phyloP scores from a whole-genome alignment of 1,139 yeast species.

The Candida glucosophila region DNA sequence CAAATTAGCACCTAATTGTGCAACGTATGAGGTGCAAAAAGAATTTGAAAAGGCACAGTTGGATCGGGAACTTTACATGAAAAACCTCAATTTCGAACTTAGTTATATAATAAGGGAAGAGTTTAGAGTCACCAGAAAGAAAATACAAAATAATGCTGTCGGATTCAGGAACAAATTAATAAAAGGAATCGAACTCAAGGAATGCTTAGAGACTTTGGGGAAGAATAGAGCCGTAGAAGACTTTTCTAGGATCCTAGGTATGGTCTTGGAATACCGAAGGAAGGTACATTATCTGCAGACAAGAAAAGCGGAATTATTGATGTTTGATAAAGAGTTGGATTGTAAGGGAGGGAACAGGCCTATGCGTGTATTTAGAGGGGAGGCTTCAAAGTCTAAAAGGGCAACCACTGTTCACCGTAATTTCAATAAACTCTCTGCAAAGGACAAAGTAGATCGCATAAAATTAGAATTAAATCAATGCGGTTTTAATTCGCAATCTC shows the following conservation, averaged over 20 bases:
- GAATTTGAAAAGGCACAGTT: slow-evolving; percentile 4
- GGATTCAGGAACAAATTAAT: background rate
- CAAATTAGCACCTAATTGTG: too few species aligned
- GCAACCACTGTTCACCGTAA: background rate
- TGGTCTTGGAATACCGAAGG: background rate
- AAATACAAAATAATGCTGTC: background rate
- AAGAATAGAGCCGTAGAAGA: slow-evolving; percentile 1
- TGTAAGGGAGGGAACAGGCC: slow-evolving; percentile 5
- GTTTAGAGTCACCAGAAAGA: slow-evolving; percentile 6
- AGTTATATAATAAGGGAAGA: slow-evolving; percentile 10
- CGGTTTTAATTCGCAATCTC: slow-evolving; percentile 7
- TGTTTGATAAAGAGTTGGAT: slow-evolving; percentile 2
- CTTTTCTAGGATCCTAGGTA: background rate
- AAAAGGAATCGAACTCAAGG: slow-evolving; percentile 1
- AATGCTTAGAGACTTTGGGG: background rate
- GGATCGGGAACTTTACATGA: slow-evolving; percentile 7
- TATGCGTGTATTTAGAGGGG: slow-evolving; percentile 4
- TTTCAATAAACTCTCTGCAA: slow-evolving; percentile 1
- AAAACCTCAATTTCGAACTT: slow-evolving; percentile 11
- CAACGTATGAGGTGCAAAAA: too few species aligned
- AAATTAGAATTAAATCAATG: slow-evolving; percentile 4
- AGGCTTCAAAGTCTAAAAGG: slow-evolving; percentile 2
- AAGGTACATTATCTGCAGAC: background rate
- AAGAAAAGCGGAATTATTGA: slow-evolving; percentile 5
- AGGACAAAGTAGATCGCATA: slow-evolving; percentile 4